Evolutionary conservation across 2,329 filamentous ascomycete species (phyloP), one percentile per base, ranked within the genome.

Genomic region (Hypoxylon sp.): DNA sequence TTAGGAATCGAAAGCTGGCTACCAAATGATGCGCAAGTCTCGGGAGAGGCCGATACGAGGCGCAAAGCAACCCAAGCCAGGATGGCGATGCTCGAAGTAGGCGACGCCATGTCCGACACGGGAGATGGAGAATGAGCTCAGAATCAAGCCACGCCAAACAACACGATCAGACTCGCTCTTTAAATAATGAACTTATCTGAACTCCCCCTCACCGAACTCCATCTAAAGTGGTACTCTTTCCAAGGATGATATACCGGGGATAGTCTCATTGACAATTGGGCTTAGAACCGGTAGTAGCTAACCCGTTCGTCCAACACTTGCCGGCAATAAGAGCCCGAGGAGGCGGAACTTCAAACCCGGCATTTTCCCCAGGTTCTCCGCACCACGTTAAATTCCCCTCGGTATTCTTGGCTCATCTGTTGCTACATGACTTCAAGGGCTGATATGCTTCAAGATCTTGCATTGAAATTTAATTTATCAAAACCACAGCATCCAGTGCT

Each of bases 321-420:
- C 2, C 21, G 40, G 40, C 6, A 43, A 27, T 17, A 43, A 17
- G 24, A 26, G 4, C 21, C 23, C 23, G 40, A 43, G n/a, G 24
- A 21, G 20, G 11, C 37, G 37, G 20, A 4, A 43, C 40, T 18
- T 11, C 20, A 41, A 23, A 8, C 20, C 38, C 7, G 33, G 23
- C 29, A 8, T 27, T 48, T 47, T 48, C 48, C 23, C 47, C 47
- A 48, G 48, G 21, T 57, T 57, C 54, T 48, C 42, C 54, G 47
- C 42, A 57, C 20, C 23, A 20, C 37, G 9, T 31, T 40, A 43
- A 18, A 27, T 43, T 24, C 26, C 33, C 17, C 8, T 9, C 23
- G 2, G 20, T 11, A 40, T n/a, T 23, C 11, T 11, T 17, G 26
- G 5, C 8, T 18, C 15, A 4, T 33, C n/a, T 15, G 8, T 18